phyloP scores from a whole-genome alignment of 2,329 filamentous ascomycete species.

The Ophidiomyces ophidiicola region DNA sequence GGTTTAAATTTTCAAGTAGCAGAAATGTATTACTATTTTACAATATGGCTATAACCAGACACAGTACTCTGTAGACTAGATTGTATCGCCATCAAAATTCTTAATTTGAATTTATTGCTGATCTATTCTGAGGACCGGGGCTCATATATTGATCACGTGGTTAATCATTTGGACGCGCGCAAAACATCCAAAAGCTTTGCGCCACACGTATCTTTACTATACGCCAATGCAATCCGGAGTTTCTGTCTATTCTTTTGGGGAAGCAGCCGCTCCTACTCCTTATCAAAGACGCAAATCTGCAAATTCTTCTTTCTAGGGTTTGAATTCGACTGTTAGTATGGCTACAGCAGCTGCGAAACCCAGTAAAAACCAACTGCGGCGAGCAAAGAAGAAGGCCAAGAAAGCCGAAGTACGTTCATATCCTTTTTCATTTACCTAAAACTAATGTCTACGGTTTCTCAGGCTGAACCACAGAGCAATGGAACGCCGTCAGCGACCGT shows the following conservation, averaged over 20 bases:
- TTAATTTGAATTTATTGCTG: too few species aligned
- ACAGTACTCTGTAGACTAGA: too few species aligned
- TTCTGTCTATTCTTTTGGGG: too few species aligned
- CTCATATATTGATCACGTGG: slow-evolving; percentile 7
- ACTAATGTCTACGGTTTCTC: background rate
- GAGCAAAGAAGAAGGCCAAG: slow-evolving; percentile 87
- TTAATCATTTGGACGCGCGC: background rate
- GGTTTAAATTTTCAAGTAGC: slow-evolving; percentile 1
- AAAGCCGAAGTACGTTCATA: slow-evolving; percentile 49
- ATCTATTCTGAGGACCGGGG: too few species aligned
- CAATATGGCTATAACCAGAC: slow-evolving; percentile 1
- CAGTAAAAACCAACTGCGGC: slow-evolving; percentile 87
- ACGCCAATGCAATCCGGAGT: too few species aligned
- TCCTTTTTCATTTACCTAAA: background rate
- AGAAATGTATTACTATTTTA: slow-evolving; percentile 6
- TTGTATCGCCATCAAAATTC: too few species aligned
- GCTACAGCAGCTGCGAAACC: slow-evolving; percentile 45
- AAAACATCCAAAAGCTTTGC: too few species aligned
- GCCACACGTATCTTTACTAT: too few species aligned
- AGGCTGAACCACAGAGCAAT: slow-evolving; percentile 11
- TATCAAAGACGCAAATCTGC: too few species aligned
- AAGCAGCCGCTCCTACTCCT: too few species aligned
- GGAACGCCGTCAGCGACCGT: slow-evolving; percentile 4
- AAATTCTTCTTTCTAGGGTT: too few species aligned
- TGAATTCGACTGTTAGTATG: slow-evolving; percentile 13